Conservation (phyloP, 75 land plant genomes). For the Adiantum capillusveneris region DNA sequence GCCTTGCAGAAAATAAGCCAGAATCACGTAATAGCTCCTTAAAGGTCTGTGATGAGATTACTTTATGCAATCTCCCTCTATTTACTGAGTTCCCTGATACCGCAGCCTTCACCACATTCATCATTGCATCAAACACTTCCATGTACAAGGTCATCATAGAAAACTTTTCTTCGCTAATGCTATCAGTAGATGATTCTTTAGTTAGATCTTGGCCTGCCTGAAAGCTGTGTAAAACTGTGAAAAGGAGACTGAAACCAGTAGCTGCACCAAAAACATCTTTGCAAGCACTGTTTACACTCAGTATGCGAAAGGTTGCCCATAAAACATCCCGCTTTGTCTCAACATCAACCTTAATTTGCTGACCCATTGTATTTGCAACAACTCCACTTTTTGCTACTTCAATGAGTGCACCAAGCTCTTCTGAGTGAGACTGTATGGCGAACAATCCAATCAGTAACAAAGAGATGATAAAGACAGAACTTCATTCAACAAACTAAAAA, state of each 20-base stretch:
- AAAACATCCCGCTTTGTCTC: conserved; percentile 86
- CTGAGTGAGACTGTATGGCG: conserved; percentile 70
- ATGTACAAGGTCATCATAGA: conserved; percentile 11
- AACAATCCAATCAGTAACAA: background rate
- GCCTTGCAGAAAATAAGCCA: conserved; percentile 69
- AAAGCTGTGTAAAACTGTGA: conserved; percentile 72
- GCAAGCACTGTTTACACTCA: conserved; percentile 57
- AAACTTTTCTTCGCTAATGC: background rate
- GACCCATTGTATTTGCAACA: conserved; percentile 65
- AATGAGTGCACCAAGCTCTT: conserved; percentile 75
- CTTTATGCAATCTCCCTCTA: conserved; percentile 56
- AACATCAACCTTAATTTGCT: conserved; percentile 62
- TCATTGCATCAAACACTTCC: conserved; percentile 63
- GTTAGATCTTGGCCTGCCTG: conserved; percentile 27
- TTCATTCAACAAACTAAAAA: no score
- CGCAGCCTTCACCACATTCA: conserved; percentile 73
- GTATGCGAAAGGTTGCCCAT: conserved; percentile 78
- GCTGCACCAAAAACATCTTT: conserved; percentile 89
- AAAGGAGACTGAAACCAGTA: conserved; percentile 82
- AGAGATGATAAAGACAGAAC: no score
- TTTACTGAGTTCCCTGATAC: conserved; percentile 66
- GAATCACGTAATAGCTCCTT: conserved; percentile 70
- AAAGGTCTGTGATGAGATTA: conserved; percentile 64
- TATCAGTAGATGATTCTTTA: conserved; percentile 24
- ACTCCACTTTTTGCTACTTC: conserved; percentile 79